Percentiles rank a stretch among this genome's conserved stretches.
phyloP scores from a whole-genome alignment of 2,329 filamentous ascomycete genomes.

The Pochonia chlamydosporia region DNA sequence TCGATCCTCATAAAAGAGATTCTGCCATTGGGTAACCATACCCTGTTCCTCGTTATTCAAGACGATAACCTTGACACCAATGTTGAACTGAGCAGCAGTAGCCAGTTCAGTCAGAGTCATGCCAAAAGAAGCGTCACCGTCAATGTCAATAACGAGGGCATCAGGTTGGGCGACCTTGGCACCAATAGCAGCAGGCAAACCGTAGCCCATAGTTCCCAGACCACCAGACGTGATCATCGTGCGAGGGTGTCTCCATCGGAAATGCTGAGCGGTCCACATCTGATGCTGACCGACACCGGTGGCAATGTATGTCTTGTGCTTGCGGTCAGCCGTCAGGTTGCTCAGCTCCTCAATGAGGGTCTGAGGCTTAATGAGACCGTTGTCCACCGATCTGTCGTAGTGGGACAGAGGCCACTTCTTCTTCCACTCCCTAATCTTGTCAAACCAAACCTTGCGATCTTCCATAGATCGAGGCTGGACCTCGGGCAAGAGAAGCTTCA shows the following conservation, averaged over 20 bases:
- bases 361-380: constrained; percentile 89
- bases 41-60: constrained; percentile 97
- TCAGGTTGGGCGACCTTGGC: constrained; percentile 78
- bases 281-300: constrained; percentile 97
- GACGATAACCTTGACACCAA: constrained; percentile 90
- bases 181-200: constrained; percentile 89
- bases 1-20: constrained; percentile 92
- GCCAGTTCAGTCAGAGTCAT: constrained; percentile 97
- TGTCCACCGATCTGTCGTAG: constrained; percentile 71
- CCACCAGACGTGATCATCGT: constrained; percentile 96
- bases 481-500: constrained; percentile 67
- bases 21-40: constrained; percentile 99
- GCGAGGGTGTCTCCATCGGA: constrained; percentile 85
- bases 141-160: constrained; percentile 87
- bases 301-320: constrained; percentile 79
- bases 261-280: constrained; percentile 98
- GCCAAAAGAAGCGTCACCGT: constrained; percentile 97
- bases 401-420: constrained; percentile 75
- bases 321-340: constrained; percentile 71
- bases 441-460: constrained; percentile 80
- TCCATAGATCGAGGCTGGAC: constrained; percentile 56
- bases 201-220: constrained; percentile 83
- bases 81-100: constrained; percentile 91
- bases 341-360: constrained; percentile 86
- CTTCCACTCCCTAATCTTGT: constrained; percentile 88